Evolutionary conservation across 495 filamentous ascomycete genomes (phyloP).

Genomic region (Darksidea phi): DNA sequence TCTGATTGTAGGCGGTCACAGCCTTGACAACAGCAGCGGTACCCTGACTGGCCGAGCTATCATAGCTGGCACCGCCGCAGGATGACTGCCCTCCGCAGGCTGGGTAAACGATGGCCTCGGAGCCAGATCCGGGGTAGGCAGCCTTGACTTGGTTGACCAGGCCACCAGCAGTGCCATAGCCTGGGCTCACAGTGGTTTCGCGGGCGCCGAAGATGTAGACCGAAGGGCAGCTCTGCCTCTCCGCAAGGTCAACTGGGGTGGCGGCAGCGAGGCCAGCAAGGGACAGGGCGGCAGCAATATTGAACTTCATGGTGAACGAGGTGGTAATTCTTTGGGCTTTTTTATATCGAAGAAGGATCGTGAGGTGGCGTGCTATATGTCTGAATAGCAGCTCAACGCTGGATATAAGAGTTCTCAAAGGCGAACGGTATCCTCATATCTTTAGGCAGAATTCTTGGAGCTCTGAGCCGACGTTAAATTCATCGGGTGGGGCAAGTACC

Average conservation of each 20-base stretch:
- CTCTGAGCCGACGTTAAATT: constrained; percentile 11
- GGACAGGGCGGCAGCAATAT: constrained; percentile 21
- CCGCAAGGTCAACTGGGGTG: constrained; percentile 20
- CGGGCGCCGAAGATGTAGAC: constrained; percentile 40
- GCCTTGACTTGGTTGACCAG: constrained; percentile 53
- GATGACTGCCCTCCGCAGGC: constrained; percentile 56
- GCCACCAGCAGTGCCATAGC: constrained; percentile 54
- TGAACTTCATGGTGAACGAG: constrained; percentile 28
- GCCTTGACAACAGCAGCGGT: constrained; percentile 54
- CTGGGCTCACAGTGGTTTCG: constrained; percentile 50
- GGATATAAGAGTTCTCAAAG: constrained; percentile 5
- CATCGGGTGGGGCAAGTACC: constrained; percentile 12
- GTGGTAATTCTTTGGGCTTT: neutral
- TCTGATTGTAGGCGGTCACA: constrained; percentile 54
- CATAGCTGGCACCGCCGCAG: constrained; percentile 55
- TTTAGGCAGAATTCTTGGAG: constrained; percentile 30
- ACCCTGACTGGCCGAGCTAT: constrained; percentile 53
- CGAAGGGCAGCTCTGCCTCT: constrained; percentile 34
- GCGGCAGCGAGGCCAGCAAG: constrained; percentile 27
- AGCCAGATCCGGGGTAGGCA: constrained; percentile 52
- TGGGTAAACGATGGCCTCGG: constrained; percentile 60
- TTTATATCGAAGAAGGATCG: neutral
- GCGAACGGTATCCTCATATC: neutral
- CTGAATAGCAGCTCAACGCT: constrained; percentile 5
- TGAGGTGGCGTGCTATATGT: constrained; percentile 1